phyloP scores from a whole-genome alignment of 169 alveolate genomes.

The Neospora caninum region DNA sequence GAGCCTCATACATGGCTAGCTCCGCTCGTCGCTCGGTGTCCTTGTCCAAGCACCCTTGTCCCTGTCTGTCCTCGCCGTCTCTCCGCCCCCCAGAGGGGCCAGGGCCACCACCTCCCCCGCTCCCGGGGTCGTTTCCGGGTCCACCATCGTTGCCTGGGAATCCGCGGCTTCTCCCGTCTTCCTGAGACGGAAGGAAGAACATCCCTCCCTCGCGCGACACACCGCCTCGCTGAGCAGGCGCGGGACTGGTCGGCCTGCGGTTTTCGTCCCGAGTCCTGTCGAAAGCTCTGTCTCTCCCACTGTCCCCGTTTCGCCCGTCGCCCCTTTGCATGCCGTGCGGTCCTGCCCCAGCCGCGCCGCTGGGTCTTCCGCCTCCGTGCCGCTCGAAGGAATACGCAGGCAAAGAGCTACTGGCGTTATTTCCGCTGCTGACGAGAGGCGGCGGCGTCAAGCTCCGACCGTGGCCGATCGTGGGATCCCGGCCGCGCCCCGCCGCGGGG shows the following conservation, averaged over 20 bases:
- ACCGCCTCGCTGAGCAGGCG: background rate
- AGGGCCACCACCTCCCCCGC: slow-evolving; percentile 67
- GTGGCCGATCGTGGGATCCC: background rate
- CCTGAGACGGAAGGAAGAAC: background rate
- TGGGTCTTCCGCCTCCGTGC: background rate
- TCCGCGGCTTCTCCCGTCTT: background rate
- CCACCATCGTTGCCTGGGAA: background rate
- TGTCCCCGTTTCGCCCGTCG: background rate
- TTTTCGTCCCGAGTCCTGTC: background rate
- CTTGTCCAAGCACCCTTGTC: slow-evolving; percentile 53
- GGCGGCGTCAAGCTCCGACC: background rate
- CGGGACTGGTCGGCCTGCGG: background rate
- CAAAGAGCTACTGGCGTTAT: background rate
- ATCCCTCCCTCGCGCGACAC: background rate
- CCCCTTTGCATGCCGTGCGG: no score
- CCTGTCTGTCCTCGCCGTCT: slow-evolving; percentile 41
- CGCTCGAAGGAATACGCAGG: background rate
- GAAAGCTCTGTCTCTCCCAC: background rate
- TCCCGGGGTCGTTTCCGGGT: slow-evolving; percentile 30
- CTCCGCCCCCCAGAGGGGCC: slow-evolving; percentile 60
- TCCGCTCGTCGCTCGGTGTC: slow-evolving; percentile 69
- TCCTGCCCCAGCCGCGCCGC: background rate
- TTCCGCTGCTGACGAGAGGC: background rate
- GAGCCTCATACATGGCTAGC: slow-evolving; percentile 87
- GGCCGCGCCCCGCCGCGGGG: background rate